Conservation (phyloP, 768 basidiomycete species). For the Dioszegia hungarica region DNA sequence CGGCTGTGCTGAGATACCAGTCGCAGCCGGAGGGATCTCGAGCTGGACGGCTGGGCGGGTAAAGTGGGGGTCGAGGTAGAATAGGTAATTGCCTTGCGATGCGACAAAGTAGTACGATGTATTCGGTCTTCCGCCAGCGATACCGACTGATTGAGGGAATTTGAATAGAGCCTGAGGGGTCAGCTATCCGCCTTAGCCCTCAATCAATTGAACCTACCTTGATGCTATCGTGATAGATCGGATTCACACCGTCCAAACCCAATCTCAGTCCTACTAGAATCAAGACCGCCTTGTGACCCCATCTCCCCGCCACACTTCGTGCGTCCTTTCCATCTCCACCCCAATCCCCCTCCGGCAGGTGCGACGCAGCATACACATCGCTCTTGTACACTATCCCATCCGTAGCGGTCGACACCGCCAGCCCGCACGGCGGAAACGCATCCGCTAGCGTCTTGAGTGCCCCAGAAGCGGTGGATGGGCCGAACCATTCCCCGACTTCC, state of each 20-base stretch:
- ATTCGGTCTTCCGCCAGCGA: slow-evolving; percentile 93
- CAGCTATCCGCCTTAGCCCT: background rate
- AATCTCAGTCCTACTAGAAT: slow-evolving; percentile 80
- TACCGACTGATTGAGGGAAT: slow-evolving; percentile 92
- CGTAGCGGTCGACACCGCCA: slow-evolving; percentile 74
- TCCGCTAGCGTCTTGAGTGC: slow-evolving; percentile 81
- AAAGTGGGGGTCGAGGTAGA: slow-evolving; percentile 56
- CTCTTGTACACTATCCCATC: slow-evolving; percentile 79
- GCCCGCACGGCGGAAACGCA: slow-evolving; percentile 69
- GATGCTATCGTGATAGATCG: slow-evolving; percentile 82
- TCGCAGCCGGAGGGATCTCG: slow-evolving; percentile 25
- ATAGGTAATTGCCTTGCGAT: slow-evolving; percentile 75
- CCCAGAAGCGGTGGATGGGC: slow-evolving; percentile 93
- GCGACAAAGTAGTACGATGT: slow-evolving; percentile 98
- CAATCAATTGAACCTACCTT: slow-evolving; percentile 54
- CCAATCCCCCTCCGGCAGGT: slow-evolving; percentile 27
- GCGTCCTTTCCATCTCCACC: background rate
- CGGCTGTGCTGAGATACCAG: background rate
- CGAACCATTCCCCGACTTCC: slow-evolving; percentile 96
- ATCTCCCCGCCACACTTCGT: slow-evolving; percentile 45
- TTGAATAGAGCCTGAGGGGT: slow-evolving; percentile 61
- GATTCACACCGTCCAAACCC: slow-evolving; percentile 89
- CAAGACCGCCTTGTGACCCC: slow-evolving; percentile 81
- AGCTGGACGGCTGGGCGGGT: slow-evolving; percentile 71
- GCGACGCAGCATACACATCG: slow-evolving; percentile 77